Percentiles rank a stretch among this genome's conserved stretches.
These are phyloP conservation scores for Sclerotinia spermophila DNA, from an alignment of 2,329 filamentous ascomycete species.

Conservation along the genomic window DNA sequence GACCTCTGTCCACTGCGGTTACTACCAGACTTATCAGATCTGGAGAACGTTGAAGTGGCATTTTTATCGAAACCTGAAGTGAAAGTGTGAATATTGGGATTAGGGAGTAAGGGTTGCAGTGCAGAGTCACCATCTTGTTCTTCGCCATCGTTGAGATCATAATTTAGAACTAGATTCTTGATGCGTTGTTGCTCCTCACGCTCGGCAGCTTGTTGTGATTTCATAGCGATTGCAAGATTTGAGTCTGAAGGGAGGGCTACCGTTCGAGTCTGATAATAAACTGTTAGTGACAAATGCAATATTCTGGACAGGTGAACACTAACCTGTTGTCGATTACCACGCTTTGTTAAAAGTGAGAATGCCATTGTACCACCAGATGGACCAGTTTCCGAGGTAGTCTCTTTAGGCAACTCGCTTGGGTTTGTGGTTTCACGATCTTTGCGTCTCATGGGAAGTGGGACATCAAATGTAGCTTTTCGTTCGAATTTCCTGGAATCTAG, in stretches of 20 bases:
- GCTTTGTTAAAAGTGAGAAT: slow-evolving; percentile 93
- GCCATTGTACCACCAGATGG: slow-evolving; percentile 70
- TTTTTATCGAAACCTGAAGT: slow-evolving; percentile 55
- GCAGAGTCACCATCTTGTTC: slow-evolving; percentile 68
- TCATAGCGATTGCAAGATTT: slow-evolving; percentile 93
- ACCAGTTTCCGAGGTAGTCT: slow-evolving; percentile 37
- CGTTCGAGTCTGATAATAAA: slow-evolving; percentile 66
- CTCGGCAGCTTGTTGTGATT: slow-evolving; percentile 89
- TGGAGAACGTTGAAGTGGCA: slow-evolving; percentile 39
- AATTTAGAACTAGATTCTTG: slow-evolving; percentile 95
- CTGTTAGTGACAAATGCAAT: slow-evolving; percentile 20
- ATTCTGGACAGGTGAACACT: slow-evolving; percentile 21
- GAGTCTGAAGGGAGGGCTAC: slow-evolving; percentile 90
- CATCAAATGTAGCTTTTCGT: slow-evolving; percentile 89
- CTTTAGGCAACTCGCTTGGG: slow-evolving; percentile 41
- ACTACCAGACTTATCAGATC: slow-evolving; percentile 39
- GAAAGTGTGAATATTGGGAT: slow-evolving; percentile 50
- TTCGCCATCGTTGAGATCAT: slow-evolving; percentile 83
- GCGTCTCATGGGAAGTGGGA: slow-evolving; percentile 86
- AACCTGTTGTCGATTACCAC: slow-evolving; percentile 91
- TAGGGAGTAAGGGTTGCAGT: slow-evolving; percentile 44
- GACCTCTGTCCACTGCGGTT: slow-evolving; percentile 69
- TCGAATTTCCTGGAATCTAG: slow-evolving; percentile 94
- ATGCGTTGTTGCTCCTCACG: slow-evolving; percentile 96
- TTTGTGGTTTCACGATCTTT: slow-evolving; percentile 58